Evolutionary conservation across 1,284 basidiomycete species (phyloP).

Genomic region (Rhodotorula sp.): DNA sequence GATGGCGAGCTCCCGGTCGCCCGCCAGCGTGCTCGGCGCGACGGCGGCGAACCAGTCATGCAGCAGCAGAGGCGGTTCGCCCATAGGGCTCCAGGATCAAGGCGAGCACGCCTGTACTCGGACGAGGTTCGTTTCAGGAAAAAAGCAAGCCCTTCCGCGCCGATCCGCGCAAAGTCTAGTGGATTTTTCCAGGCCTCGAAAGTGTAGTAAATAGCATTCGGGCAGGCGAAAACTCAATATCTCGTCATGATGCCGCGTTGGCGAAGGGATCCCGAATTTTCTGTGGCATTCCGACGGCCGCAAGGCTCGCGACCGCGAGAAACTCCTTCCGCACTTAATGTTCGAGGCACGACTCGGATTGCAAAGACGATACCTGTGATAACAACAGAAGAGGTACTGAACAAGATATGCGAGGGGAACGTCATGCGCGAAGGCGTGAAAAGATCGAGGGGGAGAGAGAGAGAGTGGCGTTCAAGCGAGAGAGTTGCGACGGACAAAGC

Average conservation of each 20-base stretch:
- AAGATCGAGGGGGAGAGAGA: neutral
- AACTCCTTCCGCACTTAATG: neutral
- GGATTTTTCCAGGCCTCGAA: no score
- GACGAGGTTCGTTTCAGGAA: no score
- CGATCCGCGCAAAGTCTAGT: no score
- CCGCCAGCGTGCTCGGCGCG: neutral
- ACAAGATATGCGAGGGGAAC: neutral
- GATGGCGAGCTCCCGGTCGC: constrained; percentile 3
- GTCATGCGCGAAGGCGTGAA: neutral
- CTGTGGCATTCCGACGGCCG: no score
- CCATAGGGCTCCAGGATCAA: neutral
- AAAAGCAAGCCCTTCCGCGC: no score
- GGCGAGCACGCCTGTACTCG: no score
- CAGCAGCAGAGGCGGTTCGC: neutral
- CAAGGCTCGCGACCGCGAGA: neutral
- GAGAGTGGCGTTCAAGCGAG: neutral
- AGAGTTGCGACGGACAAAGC: neutral
- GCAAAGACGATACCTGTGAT: no score
- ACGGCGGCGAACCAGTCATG: constrained; percentile 10
- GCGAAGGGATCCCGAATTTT: no score
- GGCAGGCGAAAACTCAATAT: no score
- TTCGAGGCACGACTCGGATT: no score
- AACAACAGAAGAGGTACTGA: neutral
- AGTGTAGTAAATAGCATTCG: no score
- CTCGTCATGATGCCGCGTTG: no score